phyloP scores from a whole-genome alignment of 2,329 filamentous ascomycete genomes.

The Aureobasidium melanogenum region DNA sequence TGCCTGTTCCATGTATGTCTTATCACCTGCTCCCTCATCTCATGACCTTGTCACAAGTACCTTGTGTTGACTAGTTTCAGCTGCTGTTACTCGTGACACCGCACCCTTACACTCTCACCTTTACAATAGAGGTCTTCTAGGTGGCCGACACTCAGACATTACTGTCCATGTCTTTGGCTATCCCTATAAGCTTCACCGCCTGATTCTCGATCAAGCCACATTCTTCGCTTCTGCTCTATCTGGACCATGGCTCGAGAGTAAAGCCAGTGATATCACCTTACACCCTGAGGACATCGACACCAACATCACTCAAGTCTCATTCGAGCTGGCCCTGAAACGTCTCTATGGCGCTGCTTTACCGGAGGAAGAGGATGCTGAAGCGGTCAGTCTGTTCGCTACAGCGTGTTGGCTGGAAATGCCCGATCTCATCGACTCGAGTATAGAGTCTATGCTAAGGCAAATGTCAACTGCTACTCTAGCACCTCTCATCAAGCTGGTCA shows the following conservation, averaged over 20 bases:
- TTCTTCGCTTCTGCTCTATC: constrained; percentile 48
- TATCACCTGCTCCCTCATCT: background rate
- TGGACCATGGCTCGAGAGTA: constrained; percentile 48
- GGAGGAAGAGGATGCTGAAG: constrained; percentile 42
- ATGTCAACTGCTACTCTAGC: constrained; percentile 43
- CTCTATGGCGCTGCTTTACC: constrained; percentile 43
- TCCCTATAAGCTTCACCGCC: constrained; percentile 43
- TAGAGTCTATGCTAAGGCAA: constrained; percentile 46
- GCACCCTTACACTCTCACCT: constrained; percentile 41
- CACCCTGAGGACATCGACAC: constrained; percentile 46
- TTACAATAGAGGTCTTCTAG: constrained; percentile 42
- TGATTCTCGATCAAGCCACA: constrained; percentile 47
- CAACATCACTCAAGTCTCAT: constrained; percentile 44
- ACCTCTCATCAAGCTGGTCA: constrained; percentile 44
- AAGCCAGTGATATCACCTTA: constrained; percentile 42
- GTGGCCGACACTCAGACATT: constrained; percentile 47
- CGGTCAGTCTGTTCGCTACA: constrained; percentile 47
- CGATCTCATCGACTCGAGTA: constrained; percentile 44
- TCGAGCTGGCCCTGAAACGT: constrained; percentile 46
- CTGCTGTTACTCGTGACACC: constrained; percentile 13
- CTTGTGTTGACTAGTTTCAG: constrained; percentile 3
- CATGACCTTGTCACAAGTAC: background rate
- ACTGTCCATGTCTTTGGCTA: constrained; percentile 44
- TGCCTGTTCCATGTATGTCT: constrained; percentile 17
- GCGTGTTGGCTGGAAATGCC: constrained; percentile 52